phyloP scores from a whole-genome alignment of 2,329 filamentous ascomycete genomes.

The Chrysoporthe puriensis region DNA sequence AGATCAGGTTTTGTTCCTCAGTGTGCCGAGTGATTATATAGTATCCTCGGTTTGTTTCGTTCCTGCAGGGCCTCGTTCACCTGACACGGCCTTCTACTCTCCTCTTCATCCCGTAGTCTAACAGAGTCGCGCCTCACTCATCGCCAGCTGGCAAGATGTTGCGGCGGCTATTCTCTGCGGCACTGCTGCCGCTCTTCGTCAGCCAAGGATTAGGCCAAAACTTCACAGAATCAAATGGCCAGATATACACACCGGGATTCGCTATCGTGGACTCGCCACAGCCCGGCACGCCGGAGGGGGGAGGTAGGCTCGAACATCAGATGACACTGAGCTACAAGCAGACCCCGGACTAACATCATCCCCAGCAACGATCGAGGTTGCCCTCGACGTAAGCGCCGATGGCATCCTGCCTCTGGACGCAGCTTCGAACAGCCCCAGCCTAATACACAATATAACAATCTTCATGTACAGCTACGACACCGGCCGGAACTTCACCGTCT shows the following conservation, averaged over 20 bases:
- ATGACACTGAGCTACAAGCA: neutral
- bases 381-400: constrained; percentile 68
- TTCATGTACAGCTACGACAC: constrained; percentile 69
- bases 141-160: constrained; percentile 11
- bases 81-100: neutral
- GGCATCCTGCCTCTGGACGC: constrained; percentile 65
- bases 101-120: constrained; percentile 6
- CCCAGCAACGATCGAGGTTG: constrained; percentile 62
- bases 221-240: constrained; percentile 65
- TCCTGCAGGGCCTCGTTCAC: neutral
- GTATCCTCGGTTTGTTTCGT: neutral
- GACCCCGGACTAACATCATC: constrained; percentile 34
- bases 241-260: constrained; percentile 71
- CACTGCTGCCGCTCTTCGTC: constrained; percentile 36
- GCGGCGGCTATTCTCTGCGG: neutral
- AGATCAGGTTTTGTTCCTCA: neutral
- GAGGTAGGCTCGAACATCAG: constrained; percentile 49
- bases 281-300: constrained; percentile 65
- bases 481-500: constrained; percentile 68
- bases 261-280: constrained; percentile 69
- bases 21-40: neutral
- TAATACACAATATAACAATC: constrained; percentile 66
- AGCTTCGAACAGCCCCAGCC: constrained; percentile 54
- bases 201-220: constrained; percentile 39
- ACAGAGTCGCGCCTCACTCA: neutral